Conservation (phyloP, 2,329 filamentous ascomycete genomes). For the Arthrobotrys pseudoclavata region DNA sequence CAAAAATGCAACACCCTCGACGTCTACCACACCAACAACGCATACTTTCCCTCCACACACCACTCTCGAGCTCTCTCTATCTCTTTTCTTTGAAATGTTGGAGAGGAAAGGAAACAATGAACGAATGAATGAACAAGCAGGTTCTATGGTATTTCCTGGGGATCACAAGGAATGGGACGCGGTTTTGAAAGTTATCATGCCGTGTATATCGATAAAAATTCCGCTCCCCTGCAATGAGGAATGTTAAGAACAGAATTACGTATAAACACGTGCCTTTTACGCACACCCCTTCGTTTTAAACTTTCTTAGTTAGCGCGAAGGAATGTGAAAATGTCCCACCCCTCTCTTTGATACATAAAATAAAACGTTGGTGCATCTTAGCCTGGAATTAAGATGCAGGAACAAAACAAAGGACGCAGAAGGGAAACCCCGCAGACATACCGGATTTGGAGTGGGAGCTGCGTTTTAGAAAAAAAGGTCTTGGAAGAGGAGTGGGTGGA, state of each 20-base stretch:
- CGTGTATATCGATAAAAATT: slow-evolving; percentile 6
- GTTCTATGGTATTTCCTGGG: background rate
- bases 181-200: background rate
- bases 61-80: background rate
- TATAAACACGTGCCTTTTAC: background rate
- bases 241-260: background rate
- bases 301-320: background rate
- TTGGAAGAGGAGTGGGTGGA: background rate
- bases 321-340: background rate
- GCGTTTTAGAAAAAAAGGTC: background rate
- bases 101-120: background rate
- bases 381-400: slow-evolving; percentile 1
- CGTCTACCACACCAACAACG: slow-evolving; percentile 53
- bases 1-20: slow-evolving; percentile 1
- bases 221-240: background rate
- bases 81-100: background rate
- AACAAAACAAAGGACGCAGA: background rate
- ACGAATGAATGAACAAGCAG: background rate
- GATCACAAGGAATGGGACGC: background rate
- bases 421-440: background rate
- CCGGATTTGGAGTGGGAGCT: slow-evolving; percentile 4
- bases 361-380: background rate
- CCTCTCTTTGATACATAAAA: background rate
- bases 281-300: background rate
- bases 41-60: background rate